Evolutionary conservation across 1,284 basidiomycete genomes (phyloP).

Genomic region (Flammula alnicola): DNA sequence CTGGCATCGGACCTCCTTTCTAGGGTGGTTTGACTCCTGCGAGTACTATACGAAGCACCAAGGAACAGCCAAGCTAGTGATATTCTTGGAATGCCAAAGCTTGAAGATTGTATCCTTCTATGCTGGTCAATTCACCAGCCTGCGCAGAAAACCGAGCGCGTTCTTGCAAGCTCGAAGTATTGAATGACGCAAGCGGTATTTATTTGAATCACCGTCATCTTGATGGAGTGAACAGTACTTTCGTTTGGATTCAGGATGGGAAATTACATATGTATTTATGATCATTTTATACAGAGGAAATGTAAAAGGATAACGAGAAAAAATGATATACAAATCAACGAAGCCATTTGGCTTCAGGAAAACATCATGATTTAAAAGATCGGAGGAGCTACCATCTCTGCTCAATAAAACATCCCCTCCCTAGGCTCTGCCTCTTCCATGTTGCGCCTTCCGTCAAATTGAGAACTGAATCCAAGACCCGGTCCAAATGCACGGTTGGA

Average conservation of each 20-base stretch:
- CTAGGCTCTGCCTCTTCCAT: constrained; percentile 8
- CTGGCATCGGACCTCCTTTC: constrained; percentile 16
- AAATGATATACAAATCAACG: no score
- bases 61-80: constrained; percentile 46
- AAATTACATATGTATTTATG: constrained; percentile 23
- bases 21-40: no score
- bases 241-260: constrained; percentile 28
- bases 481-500: constrained; percentile 5
- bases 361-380: no score
- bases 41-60: no score
- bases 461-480: constrained; percentile 23
- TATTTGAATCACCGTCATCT: constrained; percentile 16
- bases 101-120: constrained; percentile 52
- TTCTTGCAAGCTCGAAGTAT: constrained; percentile 26
- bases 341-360: background rate
- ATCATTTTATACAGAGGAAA: background rate
- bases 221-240: background rate
- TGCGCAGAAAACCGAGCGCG: constrained; percentile 35
- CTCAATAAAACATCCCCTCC: constrained; percentile 16
- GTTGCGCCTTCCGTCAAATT: constrained; percentile 7
- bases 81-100: constrained; percentile 48
- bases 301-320: no score
- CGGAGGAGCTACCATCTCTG: no score
- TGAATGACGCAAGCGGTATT: constrained; percentile 27
- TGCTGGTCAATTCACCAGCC: no score